These are phyloP conservation scores for Penicillium herquei DNA, from an alignment of 495 filamentous ascomycete species.

Conservation along the genomic window DNA sequence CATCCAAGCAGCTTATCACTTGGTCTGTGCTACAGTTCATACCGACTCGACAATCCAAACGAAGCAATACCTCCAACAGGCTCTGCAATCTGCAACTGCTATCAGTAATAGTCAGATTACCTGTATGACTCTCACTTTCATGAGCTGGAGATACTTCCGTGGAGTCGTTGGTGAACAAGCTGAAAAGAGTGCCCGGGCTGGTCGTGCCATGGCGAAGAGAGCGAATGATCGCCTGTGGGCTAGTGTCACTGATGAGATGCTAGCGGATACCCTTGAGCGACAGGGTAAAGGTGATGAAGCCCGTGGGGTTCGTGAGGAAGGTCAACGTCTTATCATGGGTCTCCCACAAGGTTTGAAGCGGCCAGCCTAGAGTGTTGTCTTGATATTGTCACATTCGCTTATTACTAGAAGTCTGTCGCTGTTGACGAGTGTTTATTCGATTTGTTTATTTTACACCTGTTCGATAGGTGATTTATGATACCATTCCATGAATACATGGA, in stretches of 20 bases:
- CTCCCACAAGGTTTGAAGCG: conserved; percentile 45
- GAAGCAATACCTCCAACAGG: conserved; percentile 72
- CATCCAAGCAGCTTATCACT: conserved; percentile 72
- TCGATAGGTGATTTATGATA: conserved; percentile 28
- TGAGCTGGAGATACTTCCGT: conserved; percentile 82
- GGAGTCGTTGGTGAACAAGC: conserved; percentile 87
- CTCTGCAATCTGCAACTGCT: conserved; percentile 55
- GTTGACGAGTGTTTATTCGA: conserved; percentile 8
- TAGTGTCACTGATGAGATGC: conserved; percentile 78
- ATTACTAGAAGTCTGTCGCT: too few species aligned
- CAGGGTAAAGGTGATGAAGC: conserved; percentile 69
- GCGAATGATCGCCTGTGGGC: conserved; percentile 79
- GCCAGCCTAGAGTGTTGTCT: conserved; percentile 10
- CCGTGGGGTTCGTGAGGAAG: conserved; percentile 40
- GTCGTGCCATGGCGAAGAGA: conserved; percentile 68
- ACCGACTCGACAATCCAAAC: conserved; percentile 64
- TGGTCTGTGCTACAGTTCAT: conserved; percentile 69
- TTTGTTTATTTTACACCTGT: conserved; percentile 11
- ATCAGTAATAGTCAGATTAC: conserved; percentile 68
- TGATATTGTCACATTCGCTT: too few species aligned
- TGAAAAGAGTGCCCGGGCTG: conserved; percentile 80
- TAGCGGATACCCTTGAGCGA: conserved; percentile 69
- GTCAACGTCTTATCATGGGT: conserved; percentile 40
- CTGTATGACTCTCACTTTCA: conserved; percentile 77
- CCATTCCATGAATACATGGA: conserved; percentile 26